phyloP scores from a whole-genome alignment of 2,329 filamentous ascomycete species.

The Claviceps africana region DNA sequence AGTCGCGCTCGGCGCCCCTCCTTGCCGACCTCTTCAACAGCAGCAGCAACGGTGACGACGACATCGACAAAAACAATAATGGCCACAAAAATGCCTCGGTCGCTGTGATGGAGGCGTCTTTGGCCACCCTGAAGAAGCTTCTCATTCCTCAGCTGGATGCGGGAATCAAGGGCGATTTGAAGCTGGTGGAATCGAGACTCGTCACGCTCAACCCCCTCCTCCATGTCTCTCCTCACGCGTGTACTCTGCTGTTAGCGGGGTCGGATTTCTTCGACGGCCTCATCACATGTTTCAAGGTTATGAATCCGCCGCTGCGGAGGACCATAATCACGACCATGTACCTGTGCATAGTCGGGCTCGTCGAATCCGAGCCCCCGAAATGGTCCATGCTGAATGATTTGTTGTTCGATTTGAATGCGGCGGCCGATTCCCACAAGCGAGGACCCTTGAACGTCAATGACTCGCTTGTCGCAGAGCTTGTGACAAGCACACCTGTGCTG shows the following conservation, averaged over 20 bases:
- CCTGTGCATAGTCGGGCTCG: slow-evolving; percentile 57
- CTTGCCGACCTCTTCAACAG: slow-evolving; percentile 33
- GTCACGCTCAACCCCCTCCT: slow-evolving; percentile 49
- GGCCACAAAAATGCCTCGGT: slow-evolving; percentile 25
- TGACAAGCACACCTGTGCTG: slow-evolving; percentile 67
- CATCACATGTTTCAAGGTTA: slow-evolving; percentile 48
- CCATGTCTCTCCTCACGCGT: slow-evolving; percentile 42
- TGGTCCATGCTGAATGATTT: slow-evolving; percentile 68
- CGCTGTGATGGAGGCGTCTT: slow-evolving; percentile 34
- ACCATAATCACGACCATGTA: slow-evolving; percentile 61
- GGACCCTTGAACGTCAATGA: slow-evolving; percentile 44
- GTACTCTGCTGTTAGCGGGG: slow-evolving; percentile 59
- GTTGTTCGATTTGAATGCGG: slow-evolving; percentile 64
- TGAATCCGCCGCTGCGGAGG: slow-evolving; percentile 48
- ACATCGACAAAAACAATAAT: too few relatives aligned
- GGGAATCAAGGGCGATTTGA: slow-evolving; percentile 40
- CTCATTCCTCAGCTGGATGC: slow-evolving; percentile 51
- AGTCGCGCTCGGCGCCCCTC: slow-evolving; percentile 42
- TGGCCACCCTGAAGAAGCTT: slow-evolving; percentile 46
- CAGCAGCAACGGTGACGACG: too few relatives aligned
- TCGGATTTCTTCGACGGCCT: slow-evolving; percentile 79
- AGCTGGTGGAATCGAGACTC: slow-evolving; percentile 39
- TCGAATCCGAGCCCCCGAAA: slow-evolving; percentile 52
- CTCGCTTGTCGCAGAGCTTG: slow-evolving; percentile 67
- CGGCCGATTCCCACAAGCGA: slow-evolving; percentile 48